Evolutionary conservation across 2,329 filamentous ascomycete species (phyloP).

Genomic region (Trichoderma lentiforme): DNA sequence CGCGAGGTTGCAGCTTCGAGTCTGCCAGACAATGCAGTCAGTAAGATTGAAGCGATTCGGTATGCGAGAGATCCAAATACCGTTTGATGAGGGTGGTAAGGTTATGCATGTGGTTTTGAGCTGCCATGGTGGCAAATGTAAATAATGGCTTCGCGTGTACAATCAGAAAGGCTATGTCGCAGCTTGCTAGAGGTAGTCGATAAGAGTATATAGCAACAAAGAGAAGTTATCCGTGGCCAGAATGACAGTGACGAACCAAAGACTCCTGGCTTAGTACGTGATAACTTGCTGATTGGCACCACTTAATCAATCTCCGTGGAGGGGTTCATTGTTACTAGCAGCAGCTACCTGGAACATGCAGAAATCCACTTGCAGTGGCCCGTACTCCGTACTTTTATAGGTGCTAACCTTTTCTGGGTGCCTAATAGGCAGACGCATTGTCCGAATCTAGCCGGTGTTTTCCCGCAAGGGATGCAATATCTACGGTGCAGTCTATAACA

Average conservation of each 20-base stretch:
- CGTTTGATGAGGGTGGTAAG: conserved; percentile 96
- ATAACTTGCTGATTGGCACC: conserved; percentile 11
- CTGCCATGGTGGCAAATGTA: conserved; percentile 50
- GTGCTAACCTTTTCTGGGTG: background rate
- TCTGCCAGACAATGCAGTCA: conserved; percentile 54
- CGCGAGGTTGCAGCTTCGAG: conserved; percentile 95
- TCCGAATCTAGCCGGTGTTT: background rate
- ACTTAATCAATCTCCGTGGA: background rate
- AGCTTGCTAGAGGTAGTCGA: background rate
- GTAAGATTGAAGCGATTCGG: conserved; percentile 29
- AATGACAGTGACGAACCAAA: conserved; percentile 11
- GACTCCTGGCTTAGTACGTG: background rate
- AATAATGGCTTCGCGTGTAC: background rate
- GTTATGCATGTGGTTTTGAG: conserved; percentile 87
- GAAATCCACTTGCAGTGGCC: background rate
- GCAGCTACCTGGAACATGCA: background rate
- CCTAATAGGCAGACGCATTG: background rate
- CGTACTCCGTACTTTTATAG: background rate
- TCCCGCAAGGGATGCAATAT: background rate
- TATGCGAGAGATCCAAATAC: conserved; percentile 45
- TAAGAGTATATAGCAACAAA: background rate
- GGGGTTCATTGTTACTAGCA: background rate
- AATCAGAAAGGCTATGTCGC: background rate
- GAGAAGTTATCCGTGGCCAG: conserved; percentile 9
- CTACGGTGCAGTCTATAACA: background rate